Base-by-base conservation (phyloP, 129 eudicot species). In the Chrysanthemum seticuspe region DNA sequence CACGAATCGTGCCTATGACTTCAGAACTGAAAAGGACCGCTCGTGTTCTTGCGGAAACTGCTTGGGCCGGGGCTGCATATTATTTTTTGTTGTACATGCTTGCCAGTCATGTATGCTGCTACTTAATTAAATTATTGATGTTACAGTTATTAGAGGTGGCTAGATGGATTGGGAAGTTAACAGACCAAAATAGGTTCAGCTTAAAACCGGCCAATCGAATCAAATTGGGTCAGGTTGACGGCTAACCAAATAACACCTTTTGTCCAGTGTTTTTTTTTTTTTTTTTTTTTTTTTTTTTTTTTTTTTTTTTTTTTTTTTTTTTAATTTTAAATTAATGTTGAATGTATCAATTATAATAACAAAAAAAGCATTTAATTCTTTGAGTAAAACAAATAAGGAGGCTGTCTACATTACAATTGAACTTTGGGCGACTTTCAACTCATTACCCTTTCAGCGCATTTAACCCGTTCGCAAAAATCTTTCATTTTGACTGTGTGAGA, bases 371-470 rank as follows among this genome's bases (percentile, higher is more conserved):
- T 34, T 11, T 34, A 34, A 31, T 8, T 52, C 16, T 54, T 53
- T 54, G 1, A 44, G 45, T 44, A n/a, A 7, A 10, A 18, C 11
- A 25, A 40, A 34, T 65, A 13, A 3, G 34, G 56, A 47, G 14
- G 50, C 36, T 64, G 68, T 64, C 36, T 64, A 44, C 27, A 15
- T 36, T 14, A 64, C 10, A 64, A 2, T 27, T 34, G 16, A 59
- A 59, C 13, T 65, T 65, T 45, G 70, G 31, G 56, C 70, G 7
- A 44, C 54, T 16, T 40, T 65, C 52, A 65, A 45, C 62, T 34
- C 54, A 49, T 44, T 65, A 52, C 55, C 55, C 16, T 3, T 67
- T 67, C 15, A 23, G 44, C 8, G 8, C 45, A 36, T 36, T 6
- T 36, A 36, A 36, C 44, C 0, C 44, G 1, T 34, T 34, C 1